A percentile compares a stretch with the other conserved stretches of the same genome.
Evolutionary conservation across 2,329 filamentous ascomycete species (phyloP).

Genomic region (Macrophomina phaseolina): DNA sequence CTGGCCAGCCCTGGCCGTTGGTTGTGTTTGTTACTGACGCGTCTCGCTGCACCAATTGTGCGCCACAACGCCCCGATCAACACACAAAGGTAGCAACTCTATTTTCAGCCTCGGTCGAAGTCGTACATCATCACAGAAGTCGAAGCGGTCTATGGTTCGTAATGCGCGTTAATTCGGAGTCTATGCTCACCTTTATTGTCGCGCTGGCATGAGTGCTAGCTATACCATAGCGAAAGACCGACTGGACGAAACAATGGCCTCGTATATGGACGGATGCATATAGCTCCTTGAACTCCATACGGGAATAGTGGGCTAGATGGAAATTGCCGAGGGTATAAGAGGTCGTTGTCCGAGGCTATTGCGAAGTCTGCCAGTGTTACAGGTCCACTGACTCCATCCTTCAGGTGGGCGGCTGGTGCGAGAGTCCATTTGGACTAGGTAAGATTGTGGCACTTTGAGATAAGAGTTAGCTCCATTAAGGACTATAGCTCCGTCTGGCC

Average conservation of each 20-base stretch:
- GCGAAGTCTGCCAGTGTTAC: background rate
- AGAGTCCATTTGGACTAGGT: background rate
- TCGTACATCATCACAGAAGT: background rate
- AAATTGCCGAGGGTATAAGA: conserved; percentile 9
- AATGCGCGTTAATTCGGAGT: no score
- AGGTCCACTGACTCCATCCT: conserved; percentile 1
- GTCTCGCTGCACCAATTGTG: background rate
- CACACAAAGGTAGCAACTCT: background rate
- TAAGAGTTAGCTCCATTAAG: background rate
- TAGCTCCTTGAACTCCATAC: background rate
- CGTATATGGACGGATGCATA: background rate
- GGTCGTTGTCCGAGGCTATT: conserved; percentile 13
- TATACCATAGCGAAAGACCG: no score
- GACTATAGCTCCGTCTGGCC: no score
- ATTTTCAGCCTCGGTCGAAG: background rate
- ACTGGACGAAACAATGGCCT: no score
- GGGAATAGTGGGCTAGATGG: background rate
- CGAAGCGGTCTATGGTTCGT: background rate
- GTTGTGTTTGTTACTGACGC: background rate
- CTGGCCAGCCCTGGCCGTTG: background rate
- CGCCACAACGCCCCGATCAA: background rate
- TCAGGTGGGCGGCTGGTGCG: background rate
- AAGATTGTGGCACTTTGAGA: background rate
- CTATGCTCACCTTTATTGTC: no score
- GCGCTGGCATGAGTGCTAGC: no score